These are phyloP conservation scores for Darksidea phi DNA, from an alignment of 495 filamentous ascomycete species.

Conservation along the genomic window DNA sequence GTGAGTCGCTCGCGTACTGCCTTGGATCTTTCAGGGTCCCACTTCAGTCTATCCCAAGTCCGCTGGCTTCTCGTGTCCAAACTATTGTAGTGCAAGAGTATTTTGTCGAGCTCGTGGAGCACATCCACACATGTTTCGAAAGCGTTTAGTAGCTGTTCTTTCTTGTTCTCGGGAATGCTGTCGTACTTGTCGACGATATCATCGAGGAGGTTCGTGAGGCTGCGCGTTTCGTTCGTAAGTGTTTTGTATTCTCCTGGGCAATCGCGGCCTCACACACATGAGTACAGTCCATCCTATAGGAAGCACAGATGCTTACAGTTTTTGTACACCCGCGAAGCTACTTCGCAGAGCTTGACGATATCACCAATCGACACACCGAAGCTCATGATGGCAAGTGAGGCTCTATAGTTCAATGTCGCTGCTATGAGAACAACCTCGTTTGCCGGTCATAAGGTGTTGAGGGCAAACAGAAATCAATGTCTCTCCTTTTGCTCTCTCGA, in stretches of 20 bases:
- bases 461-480: too few species aligned
- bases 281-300: background rate
- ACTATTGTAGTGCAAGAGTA: slow-evolving; percentile 19
- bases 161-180: slow-evolving; percentile 21
- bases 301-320: slow-evolving; percentile 13
- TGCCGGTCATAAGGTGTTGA: too few species aligned
- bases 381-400: background rate
- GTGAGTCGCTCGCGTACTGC: slow-evolving; percentile 24
- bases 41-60: slow-evolving; percentile 30
- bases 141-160: slow-evolving; percentile 16
- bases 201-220: slow-evolving; percentile 26
- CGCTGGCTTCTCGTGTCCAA: slow-evolving; percentile 22
- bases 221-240: slow-evolving; percentile 27
- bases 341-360: slow-evolving; percentile 17
- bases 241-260: slow-evolving; percentile 29
- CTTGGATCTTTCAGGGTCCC: slow-evolving; percentile 20
- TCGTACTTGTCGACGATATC: slow-evolving; percentile 23
- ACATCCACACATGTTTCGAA: slow-evolving; percentile 21
- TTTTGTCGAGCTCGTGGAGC: slow-evolving; percentile 26
- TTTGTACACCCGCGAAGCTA: slow-evolving; percentile 24
- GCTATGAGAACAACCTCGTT: too few species aligned
- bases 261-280: slow-evolving; percentile 16
- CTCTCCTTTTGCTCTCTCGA: too few species aligned
- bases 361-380: slow-evolving; percentile 26
- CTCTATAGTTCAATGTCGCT: too few species aligned